These are phyloP conservation scores for Cordyceps cateniannulata DNA, from an alignment of 2,329 filamentous ascomycete species.

Conservation along the genomic window DNA sequence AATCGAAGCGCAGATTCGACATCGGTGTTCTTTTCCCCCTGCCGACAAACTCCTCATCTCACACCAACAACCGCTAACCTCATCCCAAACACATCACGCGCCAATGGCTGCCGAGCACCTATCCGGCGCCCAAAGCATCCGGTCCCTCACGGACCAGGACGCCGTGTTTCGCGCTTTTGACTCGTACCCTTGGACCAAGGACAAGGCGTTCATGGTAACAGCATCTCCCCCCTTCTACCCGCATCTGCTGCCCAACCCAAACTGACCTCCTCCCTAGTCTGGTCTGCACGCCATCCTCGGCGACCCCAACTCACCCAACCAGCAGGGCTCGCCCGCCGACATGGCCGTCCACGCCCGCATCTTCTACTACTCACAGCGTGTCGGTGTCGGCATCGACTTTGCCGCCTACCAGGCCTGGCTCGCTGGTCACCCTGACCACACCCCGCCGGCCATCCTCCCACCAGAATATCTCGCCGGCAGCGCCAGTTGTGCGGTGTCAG, in stretches of 20 bases:
- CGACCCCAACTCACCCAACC: conserved; percentile 34
- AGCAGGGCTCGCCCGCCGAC: conserved; percentile 44
- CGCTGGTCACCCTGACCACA: conserved; percentile 26
- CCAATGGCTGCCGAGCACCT: conserved; percentile 19
- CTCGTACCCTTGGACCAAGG: conserved; percentile 59
- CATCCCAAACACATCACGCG: neutral
- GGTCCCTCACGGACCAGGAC: conserved; percentile 31
- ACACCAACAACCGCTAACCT: neutral
- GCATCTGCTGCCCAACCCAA: neutral
- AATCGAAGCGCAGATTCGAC: neutral
- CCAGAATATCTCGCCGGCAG: conserved; percentile 22
- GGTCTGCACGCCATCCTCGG: conserved; percentile 61
- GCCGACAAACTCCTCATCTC: neutral
- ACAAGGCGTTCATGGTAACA: conserved; percentile 59
- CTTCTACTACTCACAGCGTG: conserved; percentile 56
- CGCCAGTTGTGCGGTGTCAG: conserved; percentile 12
- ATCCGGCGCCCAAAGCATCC: conserved; percentile 31
- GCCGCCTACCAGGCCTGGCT: conserved; percentile 62
- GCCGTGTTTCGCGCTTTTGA: conserved; percentile 56
- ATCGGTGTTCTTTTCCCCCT: neutral
- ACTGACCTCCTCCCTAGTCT: conserved; percentile 29
- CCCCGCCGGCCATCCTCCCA: conserved; percentile 30
- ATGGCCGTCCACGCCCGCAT: conserved; percentile 60
- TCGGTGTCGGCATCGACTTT: conserved; percentile 55
- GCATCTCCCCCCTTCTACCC: neutral